Conservation (phyloP, 2,329 filamentous ascomycete genomes). For the Colletotrichum sp. region DNA sequence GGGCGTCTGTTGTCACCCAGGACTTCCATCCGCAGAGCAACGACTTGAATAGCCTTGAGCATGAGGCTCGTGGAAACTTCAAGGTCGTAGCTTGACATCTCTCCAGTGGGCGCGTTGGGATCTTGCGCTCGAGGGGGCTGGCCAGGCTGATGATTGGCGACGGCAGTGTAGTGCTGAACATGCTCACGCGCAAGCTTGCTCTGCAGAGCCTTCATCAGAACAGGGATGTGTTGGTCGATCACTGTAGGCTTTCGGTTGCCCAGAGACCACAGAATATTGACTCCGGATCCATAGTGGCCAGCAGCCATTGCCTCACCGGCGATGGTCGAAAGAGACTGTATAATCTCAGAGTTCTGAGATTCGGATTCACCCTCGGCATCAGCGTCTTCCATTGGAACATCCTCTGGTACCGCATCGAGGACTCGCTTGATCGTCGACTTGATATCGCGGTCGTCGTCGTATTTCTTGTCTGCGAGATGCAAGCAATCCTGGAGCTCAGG, state of each 20-base stretch:
- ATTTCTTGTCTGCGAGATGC: slow-evolving; percentile 73
- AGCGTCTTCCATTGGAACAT: slow-evolving; percentile 73
- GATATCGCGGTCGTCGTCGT: slow-evolving; percentile 72
- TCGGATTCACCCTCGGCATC: slow-evolving; percentile 87
- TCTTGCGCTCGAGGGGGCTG: slow-evolving; percentile 48
- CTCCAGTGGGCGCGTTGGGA: slow-evolving; percentile 56
- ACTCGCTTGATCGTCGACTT: slow-evolving; percentile 80
- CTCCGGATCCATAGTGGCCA: slow-evolving; percentile 81
- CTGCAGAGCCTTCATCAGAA: slow-evolving; percentile 92
- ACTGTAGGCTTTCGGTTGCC: slow-evolving; percentile 83
- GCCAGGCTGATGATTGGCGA: slow-evolving; percentile 56
- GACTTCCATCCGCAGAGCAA: slow-evolving; percentile 89
- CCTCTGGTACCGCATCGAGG: slow-evolving; percentile 87
- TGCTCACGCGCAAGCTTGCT: slow-evolving; percentile 93
- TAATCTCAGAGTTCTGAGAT: slow-evolving; percentile 83
- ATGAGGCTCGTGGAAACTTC: slow-evolving; percentile 91
- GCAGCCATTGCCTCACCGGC: slow-evolving; percentile 87
- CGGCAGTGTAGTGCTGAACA: slow-evolving; percentile 74
- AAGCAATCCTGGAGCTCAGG: slow-evolving; percentile 93
- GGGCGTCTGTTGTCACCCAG: slow-evolving; percentile 90
- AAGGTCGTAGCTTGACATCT: slow-evolving; percentile 77
- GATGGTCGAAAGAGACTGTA: slow-evolving; percentile 82
- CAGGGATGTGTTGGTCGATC: slow-evolving; percentile 86
- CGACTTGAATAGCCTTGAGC: slow-evolving; percentile 93
- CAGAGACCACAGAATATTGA: slow-evolving; percentile 93